Evolutionary conservation across 2,329 filamentous ascomycete genomes (phyloP).

Genomic region (Alternaria sp.): DNA sequence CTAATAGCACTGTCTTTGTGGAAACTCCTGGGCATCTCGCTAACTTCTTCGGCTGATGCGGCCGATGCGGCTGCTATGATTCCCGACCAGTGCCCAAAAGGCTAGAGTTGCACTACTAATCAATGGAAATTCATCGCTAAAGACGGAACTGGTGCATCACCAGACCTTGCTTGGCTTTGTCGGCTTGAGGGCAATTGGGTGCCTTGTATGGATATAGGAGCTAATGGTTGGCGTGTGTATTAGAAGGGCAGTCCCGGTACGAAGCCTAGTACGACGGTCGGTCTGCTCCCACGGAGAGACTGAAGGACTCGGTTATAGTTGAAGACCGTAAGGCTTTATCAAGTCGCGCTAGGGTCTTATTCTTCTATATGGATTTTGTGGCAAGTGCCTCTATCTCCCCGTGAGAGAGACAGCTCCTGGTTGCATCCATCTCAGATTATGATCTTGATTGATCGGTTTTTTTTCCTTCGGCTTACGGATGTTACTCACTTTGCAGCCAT

Average conservation of each 20-base stretch:
- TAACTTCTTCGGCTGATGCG: not conserved
- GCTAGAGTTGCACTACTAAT: not conserved
- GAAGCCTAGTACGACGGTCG: not conserved
- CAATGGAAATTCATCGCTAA: not conserved
- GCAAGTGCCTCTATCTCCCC: constrained; percentile 15
- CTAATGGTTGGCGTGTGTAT: not conserved
- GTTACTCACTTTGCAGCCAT: constrained; percentile 3
- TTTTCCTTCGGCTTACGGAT: not conserved
- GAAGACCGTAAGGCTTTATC: not conserved
- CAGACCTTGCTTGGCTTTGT: not conserved
- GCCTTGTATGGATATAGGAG: not conserved
- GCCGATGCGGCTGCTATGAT: no score
- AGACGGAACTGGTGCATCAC: no score
- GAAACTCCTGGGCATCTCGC: not conserved
- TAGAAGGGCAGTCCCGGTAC: not conserved
- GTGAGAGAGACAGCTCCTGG: not conserved
- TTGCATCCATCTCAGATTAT: not conserved
- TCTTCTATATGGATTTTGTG: not conserved
- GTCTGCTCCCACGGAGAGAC: not conserved
- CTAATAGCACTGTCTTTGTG: no score
- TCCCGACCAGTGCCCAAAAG: no score
- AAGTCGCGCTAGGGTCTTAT: not conserved
- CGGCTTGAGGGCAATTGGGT: not conserved
- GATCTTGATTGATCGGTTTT: not conserved
- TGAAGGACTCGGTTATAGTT: not conserved